Percentiles rank a stretch among this genome's conserved stretches.
These are phyloP conservation scores for Carex pumila DNA, from an alignment of 176 grass and related monocot species.

Conservation along the genomic window DNA sequence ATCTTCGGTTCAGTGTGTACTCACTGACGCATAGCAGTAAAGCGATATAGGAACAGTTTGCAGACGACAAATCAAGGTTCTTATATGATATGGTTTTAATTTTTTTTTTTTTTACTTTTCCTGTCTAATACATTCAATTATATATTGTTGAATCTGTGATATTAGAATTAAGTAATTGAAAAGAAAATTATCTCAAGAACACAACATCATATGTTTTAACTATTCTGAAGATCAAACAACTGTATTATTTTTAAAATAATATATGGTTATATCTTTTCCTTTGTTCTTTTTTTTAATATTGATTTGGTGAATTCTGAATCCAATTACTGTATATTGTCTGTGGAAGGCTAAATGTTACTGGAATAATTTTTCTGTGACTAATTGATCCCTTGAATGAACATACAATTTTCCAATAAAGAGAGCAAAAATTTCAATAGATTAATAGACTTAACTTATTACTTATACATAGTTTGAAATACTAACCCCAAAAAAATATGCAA, in stretches of 20 bases:
- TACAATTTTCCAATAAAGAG: neutral
- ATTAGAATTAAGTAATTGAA: neutral
- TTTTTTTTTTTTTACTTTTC: neutral
- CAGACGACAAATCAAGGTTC: neutral
- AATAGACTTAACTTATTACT: neutral
- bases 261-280: neutral
- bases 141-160: neutral
- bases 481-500: neutral
- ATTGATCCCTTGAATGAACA: neutral
- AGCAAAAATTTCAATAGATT: neutral
- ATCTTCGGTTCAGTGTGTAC: neutral
- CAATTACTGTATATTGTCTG: no score
- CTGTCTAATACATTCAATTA: neutral
- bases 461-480: neutral
- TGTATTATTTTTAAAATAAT: neutral
- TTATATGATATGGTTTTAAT: neutral
- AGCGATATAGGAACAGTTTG: neutral
- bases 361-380: no score
- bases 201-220: neutral
- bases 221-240: no score
- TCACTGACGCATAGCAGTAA: neutral
- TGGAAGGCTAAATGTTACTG: no score
- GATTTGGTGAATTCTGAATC: no score
- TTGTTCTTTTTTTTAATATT: no score
- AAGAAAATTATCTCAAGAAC: neutral